Percentiles rank a stretch among this genome's conserved stretches.
Evolutionary conservation across 495 filamentous ascomycete species (phyloP).

Genomic region (Aspergillus ostianus): DNA sequence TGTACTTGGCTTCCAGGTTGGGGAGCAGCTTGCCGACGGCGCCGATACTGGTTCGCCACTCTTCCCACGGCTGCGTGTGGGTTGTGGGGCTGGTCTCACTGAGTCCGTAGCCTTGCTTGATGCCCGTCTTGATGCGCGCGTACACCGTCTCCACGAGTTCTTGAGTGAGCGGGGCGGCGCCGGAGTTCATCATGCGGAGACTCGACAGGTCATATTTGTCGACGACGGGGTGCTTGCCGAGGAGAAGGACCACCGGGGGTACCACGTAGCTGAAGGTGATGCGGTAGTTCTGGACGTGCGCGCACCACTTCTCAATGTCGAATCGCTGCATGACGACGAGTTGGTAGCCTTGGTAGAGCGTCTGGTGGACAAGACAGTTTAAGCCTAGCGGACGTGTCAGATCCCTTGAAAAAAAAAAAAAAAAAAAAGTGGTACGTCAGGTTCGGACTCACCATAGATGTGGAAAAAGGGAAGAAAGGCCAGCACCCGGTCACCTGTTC

Average conservation of each 20-base stretch:
- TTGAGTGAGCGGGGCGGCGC: slow-evolving; percentile 81
- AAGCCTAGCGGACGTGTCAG: slow-evolving; percentile 61
- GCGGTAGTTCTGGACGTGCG: slow-evolving; percentile 67
- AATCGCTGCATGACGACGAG: slow-evolving; percentile 81
- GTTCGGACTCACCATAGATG: slow-evolving; percentile 67
- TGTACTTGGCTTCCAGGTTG: slow-evolving; percentile 80
- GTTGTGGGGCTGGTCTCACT: slow-evolving; percentile 66
- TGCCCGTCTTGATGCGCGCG: slow-evolving; percentile 66
- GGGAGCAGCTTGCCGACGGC: slow-evolving; percentile 78
- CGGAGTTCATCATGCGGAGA: slow-evolving; percentile 82
- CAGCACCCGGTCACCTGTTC: slow-evolving; percentile 67
- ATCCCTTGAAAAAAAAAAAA: slow-evolving; percentile 44
- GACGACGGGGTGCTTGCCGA: slow-evolving; percentile 76
- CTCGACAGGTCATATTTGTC: slow-evolving; percentile 77
- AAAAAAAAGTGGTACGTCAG: background rate
- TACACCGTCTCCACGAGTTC: slow-evolving; percentile 82
- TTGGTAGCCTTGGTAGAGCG: slow-evolving; percentile 64
- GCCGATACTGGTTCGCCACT: slow-evolving; percentile 76
- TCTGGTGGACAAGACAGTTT: slow-evolving; percentile 61
- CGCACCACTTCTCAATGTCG: slow-evolving; percentile 75
- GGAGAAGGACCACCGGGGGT: slow-evolving; percentile 77
- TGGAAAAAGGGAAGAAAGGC: slow-evolving; percentile 93
- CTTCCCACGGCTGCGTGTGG: slow-evolving; percentile 64
- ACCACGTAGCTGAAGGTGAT: slow-evolving; percentile 82
- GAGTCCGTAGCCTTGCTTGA: slow-evolving; percentile 89